Base-by-base conservation (phyloP, 2,329 filamentous ascomycete genomes). In the Endothia cerciana region DNA sequence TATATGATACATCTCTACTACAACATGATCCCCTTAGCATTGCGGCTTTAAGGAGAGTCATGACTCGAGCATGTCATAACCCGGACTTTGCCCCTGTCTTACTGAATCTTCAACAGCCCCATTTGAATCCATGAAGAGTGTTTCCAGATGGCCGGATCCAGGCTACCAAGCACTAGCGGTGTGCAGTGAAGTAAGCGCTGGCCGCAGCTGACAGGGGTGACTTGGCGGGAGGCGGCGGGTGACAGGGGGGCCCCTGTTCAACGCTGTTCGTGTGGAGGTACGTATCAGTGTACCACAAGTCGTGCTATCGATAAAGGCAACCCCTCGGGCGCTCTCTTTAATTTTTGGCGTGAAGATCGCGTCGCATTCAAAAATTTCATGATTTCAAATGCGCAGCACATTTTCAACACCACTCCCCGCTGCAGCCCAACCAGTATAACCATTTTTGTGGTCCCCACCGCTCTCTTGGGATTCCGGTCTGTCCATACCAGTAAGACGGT, bases 331-430 rank as follows among this genome's bases (percentile, higher is more conserved):
- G 41, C 59, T 64, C 55, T 57, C 53, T 65, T 30, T n/a, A n/a
- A 38, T 40, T 62, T 57, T 57, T 36, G 30, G 30, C 33, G 25
- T 33, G 6, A 56, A n/a, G 51, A 53, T 60, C 49, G 63, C 66
- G 66, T 60, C 60, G 64, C 60, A 57, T 66, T 62, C 65, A 45
- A 40, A 65, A 68, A 65, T 63, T 65, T 65, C 63, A 49, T 61
- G 63, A 25, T 56, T 22, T 60, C 57, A 40, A 59, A 60, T 63
- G 49, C 56, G 47, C 55, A 65, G 53, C 43, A 41, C 63, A 58
- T 68, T 64, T 64, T 64, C 57, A 41, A n/a, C 58, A 63, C 47
- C 38, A 28, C 28, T 19, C 36, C 38, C 43, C 55, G 47, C 19
- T 58, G 60, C 49, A 53, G 49, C 45, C 49, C 51, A 63, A n/a